Evolutionary conservation across 805 yeast species (phyloP).

Genomic region (Metschnikowia bowlesiae): DNA sequence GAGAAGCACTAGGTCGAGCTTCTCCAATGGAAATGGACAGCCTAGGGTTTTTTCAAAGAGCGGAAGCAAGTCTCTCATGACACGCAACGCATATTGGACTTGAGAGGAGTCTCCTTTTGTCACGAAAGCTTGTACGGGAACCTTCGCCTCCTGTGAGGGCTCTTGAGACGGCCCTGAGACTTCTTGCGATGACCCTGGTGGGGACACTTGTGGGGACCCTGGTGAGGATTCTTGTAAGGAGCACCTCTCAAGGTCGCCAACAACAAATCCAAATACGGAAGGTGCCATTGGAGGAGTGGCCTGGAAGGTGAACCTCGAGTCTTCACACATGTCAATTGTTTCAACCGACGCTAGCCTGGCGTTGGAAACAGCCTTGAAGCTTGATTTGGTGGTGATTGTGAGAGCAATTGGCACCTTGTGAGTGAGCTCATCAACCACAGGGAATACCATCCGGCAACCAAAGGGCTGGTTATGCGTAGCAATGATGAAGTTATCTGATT

Average conservation of each 20-base stretch:
- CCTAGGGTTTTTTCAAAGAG: conserved; percentile 43
- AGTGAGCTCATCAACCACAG: conserved; percentile 65
- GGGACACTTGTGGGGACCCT: too few species aligned
- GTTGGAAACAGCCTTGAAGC: conserved; percentile 52
- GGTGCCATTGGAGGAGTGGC: conserved; percentile 57
- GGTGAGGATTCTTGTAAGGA: too few species aligned
- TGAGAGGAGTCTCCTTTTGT: conserved; percentile 47
- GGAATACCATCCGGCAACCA: conserved; percentile 59
- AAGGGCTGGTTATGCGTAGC: conserved; percentile 74
- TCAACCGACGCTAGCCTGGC: conserved; percentile 27
- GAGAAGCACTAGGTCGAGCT: conserved; percentile 62
- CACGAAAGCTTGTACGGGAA: conserved; percentile 52
- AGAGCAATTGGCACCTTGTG: conserved; percentile 50
- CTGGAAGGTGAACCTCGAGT: conserved; percentile 39
- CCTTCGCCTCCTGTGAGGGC: conserved; percentile 12
- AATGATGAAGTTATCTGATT: conserved; percentile 47
- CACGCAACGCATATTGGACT: conserved; percentile 48
- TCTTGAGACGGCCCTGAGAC: too few species aligned
- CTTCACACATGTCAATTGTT: conserved; percentile 20
- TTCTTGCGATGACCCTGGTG: too few species aligned
- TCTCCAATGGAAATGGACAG: conserved; percentile 50
- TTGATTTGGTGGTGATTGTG: conserved; percentile 40
- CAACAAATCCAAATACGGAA: conserved; percentile 61
- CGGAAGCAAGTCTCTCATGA: conserved; percentile 46
- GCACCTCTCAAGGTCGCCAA: conserved; percentile 57